A percentile compares a stretch with the other conserved stretches of the same genome.
Conservation (phyloP, 331 rosid genomes). For the Prunus yedoensis region DNA sequence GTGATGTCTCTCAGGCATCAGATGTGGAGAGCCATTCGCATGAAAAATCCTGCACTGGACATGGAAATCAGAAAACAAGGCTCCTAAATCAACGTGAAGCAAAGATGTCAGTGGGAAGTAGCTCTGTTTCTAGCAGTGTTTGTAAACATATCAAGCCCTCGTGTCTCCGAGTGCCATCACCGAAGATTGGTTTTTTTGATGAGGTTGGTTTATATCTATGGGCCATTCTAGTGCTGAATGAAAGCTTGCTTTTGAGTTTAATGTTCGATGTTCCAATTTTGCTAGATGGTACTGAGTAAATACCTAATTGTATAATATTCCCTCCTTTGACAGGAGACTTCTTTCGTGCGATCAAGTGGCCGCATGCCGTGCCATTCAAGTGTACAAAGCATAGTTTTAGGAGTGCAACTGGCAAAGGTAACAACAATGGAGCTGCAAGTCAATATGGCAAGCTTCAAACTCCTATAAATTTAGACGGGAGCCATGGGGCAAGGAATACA, state of each 20-base stretch:
- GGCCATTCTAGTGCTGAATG: not conserved
- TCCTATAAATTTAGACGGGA: constrained; percentile 4
- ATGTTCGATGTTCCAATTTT: not conserved
- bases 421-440: not conserved
- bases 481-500: not conserved
- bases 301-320: not conserved
- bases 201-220: constrained; percentile 30
- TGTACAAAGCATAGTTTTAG: constrained; percentile 2
- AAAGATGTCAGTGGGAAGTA: constrained; percentile 1
- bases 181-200: constrained; percentile 47
- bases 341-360: constrained; percentile 12
- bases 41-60: not conserved
- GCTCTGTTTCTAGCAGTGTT: constrained; percentile 11
- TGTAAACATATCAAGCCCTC: constrained; percentile 37
- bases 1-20: no score
- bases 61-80: not conserved
- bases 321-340: constrained; percentile 30
- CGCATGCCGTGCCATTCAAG: constrained; percentile 12
- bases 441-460: constrained; percentile 21
- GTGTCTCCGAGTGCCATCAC: constrained; percentile 48
- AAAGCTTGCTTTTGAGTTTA: not conserved
- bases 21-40: not conserved
- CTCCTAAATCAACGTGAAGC: not conserved
- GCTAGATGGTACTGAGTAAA: no score
- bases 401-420: not conserved